Base-by-base conservation (phyloP, 306 rosid species). In the Sicyos edulis region DNA sequence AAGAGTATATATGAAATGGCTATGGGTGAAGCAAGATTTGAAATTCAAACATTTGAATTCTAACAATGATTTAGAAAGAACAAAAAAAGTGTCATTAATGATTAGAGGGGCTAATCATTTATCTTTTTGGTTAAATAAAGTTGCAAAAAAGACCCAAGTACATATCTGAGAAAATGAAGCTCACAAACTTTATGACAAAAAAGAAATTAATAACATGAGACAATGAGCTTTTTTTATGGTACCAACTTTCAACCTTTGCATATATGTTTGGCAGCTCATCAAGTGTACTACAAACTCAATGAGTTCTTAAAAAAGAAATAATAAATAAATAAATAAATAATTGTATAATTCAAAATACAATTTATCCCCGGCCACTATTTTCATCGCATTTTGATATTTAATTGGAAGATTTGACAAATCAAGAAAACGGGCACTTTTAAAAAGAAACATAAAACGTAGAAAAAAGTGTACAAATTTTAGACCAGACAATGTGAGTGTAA, bases 181-280 rank as follows among this genome's bases (percentile, higher is more conserved):
- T 58, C 64, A 58, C 64, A 34, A 57, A 57, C 65, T 59, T 59
- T 59, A 59, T 59, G 65, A 59, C 2, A 14, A 13, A 58, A 22
- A 26, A 13, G 19, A 40, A 59, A 59, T 24, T 26, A 6, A 10
- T n/a, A 26, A 59, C 19, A 26, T 59, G 65, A 59, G 42, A 59
- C 65, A 59, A 26, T 59, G 10, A 26, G 32, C 65, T 59, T 58
- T 24, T 26, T 24, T 26, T 0, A 14, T 59, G 40, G 65, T 59
- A 59, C 65, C 44, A 59, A 24, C 65, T 59, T 26, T 40, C 65
- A 59, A 59, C 63, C 37, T 57, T 57, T 57, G 63, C 32, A 21
- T 56, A 56, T 7, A 14, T 59, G 44, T 59, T 13, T 24, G 44
- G 44, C 65, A 59, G 65, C 65, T 59, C 65, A 59, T 59, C 44